Conservation (phyloP, 1,139 yeast genomes). For the Yamadazyma mexicana region DNA sequence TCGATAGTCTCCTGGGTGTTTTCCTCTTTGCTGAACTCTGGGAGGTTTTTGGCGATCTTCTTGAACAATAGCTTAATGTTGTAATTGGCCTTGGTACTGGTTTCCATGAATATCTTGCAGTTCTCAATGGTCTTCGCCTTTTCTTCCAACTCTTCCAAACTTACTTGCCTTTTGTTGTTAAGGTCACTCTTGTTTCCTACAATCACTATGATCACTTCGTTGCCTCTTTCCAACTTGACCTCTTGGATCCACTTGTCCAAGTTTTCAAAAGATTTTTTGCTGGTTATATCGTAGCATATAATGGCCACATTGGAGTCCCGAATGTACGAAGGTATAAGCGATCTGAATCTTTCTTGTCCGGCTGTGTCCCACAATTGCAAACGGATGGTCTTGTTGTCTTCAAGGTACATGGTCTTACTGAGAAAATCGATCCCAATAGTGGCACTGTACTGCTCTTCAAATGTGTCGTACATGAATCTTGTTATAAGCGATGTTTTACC, state of each 20-base stretch:
- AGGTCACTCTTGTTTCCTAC: conserved; percentile 64
- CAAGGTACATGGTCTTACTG: conserved; percentile 70
- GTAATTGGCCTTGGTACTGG: conserved; percentile 93
- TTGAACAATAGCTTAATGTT: conserved; percentile 88
- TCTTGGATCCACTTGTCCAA: conserved; percentile 54
- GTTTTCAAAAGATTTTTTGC: conserved; percentile 75
- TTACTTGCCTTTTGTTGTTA: conserved; percentile 73
- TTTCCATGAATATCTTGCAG: conserved; percentile 82
- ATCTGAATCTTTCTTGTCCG: conserved; percentile 62
- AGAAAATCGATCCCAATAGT: conserved; percentile 96
- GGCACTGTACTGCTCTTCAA: conserved; percentile 93
- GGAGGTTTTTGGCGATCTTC: conserved; percentile 86
- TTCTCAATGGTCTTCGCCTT: conserved; percentile 50
- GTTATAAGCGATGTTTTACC: conserved; percentile 96
- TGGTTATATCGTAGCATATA: conserved; percentile 90
- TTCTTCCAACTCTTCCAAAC: conserved; percentile 76
- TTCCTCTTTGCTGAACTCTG: conserved; percentile 58
- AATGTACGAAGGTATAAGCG: conserved; percentile 79
- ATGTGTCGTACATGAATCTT: conserved; percentile 97
- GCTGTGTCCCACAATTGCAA: conserved; percentile 61
- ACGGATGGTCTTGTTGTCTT: conserved; percentile 54
- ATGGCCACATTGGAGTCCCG: conserved; percentile 98
- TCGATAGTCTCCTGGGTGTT: conserved; percentile 44
- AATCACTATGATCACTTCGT: conserved; percentile 53
- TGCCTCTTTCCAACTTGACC: conserved; percentile 74